Percentiles rank a stretch among this genome's conserved stretches.
phyloP scores from a whole-genome alignment of 371 early-diverging fungal species.

The Syncephalastrum contaminatum region DNA sequence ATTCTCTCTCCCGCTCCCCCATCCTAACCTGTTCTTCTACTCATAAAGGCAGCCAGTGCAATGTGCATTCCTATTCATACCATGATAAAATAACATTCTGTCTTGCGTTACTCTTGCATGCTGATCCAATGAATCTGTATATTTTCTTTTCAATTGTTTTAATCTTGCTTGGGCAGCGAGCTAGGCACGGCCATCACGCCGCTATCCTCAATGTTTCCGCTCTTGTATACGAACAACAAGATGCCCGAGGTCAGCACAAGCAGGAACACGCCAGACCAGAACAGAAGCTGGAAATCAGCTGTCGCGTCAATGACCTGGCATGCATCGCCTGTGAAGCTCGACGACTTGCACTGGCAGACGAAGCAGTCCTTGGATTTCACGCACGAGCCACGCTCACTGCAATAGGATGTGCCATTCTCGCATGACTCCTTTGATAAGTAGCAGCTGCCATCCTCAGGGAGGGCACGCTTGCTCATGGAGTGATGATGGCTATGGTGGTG shows the following conservation, averaged over 20 bases:
- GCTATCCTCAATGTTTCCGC: conserved; percentile 31
- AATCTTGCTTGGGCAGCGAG: conserved; percentile 47
- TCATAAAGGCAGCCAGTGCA: too few species aligned
- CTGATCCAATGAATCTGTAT: too few species aligned
- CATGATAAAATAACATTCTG: too few species aligned
- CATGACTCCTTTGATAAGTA: conserved; percentile 22
- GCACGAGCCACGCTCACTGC: conserved; percentile 39
- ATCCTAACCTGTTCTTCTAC: background rate
- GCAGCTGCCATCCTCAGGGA: conserved; percentile 21
- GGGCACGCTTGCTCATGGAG: conserved; percentile 20
- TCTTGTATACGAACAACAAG: conserved; percentile 39
- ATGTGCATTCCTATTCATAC: too few species aligned
- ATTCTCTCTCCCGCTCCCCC: conserved; percentile 15
- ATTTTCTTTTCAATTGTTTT: conserved; percentile 13
- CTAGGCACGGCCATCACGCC: conserved; percentile 38
- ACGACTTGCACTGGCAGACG: conserved; percentile 34
- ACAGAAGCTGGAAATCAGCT: conserved; percentile 46
- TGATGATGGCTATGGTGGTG: conserved; percentile 1
- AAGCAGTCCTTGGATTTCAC: conserved; percentile 28
- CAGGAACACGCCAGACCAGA: conserved; percentile 45
- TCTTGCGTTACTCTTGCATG: too few species aligned
- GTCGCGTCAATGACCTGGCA: conserved; percentile 39
- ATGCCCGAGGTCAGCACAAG: conserved; percentile 38
- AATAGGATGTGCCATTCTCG: conserved; percentile 29
- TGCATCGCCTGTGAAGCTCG: conserved; percentile 27